phyloP scores from a whole-genome alignment of 2,329 filamentous ascomycete species.

The Penicillium thymicola region DNA sequence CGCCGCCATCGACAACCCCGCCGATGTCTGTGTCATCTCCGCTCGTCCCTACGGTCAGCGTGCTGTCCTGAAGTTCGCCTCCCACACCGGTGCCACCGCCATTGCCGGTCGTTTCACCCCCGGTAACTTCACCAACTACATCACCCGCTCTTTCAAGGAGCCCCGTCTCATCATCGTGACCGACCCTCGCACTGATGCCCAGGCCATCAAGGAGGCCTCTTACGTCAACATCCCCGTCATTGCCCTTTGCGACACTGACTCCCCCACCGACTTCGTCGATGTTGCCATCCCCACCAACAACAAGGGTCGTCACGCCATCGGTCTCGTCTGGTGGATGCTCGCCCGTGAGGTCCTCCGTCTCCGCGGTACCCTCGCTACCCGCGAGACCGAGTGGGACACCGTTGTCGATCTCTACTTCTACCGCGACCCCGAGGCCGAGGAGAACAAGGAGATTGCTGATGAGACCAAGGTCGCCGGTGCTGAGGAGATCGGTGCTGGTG shows the following conservation, averaged over 20 bases:
- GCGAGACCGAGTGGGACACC: conserved; percentile 97
- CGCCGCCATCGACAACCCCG: conserved; percentile 97
- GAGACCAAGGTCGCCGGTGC: conserved; percentile 80
- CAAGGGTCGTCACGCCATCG: conserved; percentile 99
- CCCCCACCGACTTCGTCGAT: conserved; percentile 98
- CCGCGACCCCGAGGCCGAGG: conserved; percentile 99
- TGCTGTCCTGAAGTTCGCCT: conserved; percentile 98
- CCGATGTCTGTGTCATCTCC: conserved; percentile 98
- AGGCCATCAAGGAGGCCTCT: conserved; percentile 99
- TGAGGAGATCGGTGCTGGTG: conserved; percentile 77
- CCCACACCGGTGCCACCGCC: conserved; percentile 95
- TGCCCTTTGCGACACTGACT: conserved; percentile 98
- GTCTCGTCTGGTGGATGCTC: conserved; percentile 98
- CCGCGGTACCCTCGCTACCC: conserved; percentile 91
- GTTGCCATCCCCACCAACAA: conserved; percentile 99
- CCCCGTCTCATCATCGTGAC: conserved; percentile 99
- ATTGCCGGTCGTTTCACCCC: conserved; percentile 99
- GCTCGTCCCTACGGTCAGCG: conserved; percentile 99
- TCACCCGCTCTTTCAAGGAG: conserved; percentile 99
- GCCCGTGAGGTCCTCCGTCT: conserved; percentile 99
- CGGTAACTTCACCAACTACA: conserved; percentile 99
- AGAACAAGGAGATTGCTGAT: conserved; percentile 85
- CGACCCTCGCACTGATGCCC: conserved; percentile 98
- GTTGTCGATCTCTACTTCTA: conserved; percentile 99
- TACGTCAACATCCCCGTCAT: conserved; percentile 99